phyloP scores from a whole-genome alignment of 495 filamentous ascomycete genomes.

The Geopyxis carbonaria region DNA sequence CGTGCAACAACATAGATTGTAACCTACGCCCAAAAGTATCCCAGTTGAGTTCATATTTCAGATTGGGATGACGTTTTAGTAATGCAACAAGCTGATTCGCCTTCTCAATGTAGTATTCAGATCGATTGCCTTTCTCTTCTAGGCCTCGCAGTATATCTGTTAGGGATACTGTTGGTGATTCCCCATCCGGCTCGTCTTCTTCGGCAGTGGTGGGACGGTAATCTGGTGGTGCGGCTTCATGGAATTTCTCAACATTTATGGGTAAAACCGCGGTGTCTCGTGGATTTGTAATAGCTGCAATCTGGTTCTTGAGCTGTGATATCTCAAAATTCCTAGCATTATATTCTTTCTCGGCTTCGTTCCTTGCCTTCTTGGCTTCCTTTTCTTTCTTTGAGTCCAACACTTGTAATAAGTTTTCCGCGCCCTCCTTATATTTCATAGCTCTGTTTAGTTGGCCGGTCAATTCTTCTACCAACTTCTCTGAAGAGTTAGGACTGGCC shows the following conservation, averaged over 20 bases:
- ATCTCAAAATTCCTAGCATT: constrained; percentile 82
- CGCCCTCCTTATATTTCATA: constrained; percentile 91
- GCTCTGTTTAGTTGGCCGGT: constrained; percentile 78
- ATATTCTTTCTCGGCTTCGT: constrained; percentile 75
- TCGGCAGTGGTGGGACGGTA: constrained; percentile 36
- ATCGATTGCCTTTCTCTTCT: constrained; percentile 68
- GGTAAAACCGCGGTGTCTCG: constrained; percentile 31
- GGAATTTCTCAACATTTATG: constrained; percentile 30
- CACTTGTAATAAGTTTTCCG: constrained; percentile 92
- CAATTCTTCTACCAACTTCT: constrained; percentile 49
- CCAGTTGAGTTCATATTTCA: constrained; percentile 95
- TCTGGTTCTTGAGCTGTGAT: constrained; percentile 58
- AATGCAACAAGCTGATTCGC: constrained; percentile 83
- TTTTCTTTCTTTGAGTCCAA: constrained; percentile 88
- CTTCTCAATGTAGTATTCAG: constrained; percentile 84
- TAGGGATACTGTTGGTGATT: constrained; percentile 80
- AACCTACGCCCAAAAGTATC: constrained; percentile 80
- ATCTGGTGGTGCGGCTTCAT: too few species aligned
- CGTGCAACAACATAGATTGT: constrained; percentile 86
- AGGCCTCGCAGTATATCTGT: constrained; percentile 74
- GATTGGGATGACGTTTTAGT: constrained; percentile 77
- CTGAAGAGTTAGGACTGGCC: constrained; percentile 48
- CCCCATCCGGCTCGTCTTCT: constrained; percentile 45
- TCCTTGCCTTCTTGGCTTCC: constrained; percentile 79
- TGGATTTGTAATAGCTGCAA: constrained; percentile 47